Base-by-base conservation (phyloP, 306 rosid species). In the Fagus sylvatica region DNA sequence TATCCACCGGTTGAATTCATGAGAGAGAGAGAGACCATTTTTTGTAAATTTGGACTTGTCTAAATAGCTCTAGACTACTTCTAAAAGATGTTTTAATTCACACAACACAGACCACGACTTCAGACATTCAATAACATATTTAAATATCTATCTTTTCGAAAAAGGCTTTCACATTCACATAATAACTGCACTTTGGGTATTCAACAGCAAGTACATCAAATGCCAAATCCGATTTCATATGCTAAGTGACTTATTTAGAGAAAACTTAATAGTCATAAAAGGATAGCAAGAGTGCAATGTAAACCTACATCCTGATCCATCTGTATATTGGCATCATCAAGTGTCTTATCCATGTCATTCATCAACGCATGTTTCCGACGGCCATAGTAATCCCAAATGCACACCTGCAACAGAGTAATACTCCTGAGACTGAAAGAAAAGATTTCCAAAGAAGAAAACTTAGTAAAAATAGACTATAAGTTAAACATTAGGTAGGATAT, bases 261-360 rank as follows among this genome's bases (percentile, higher is more conserved):
- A 62, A 62, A 34, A 1, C 4, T 8, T 10, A 46, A 16, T 57
- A 28, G 37, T 57, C 65, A 57, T 65, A 36, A 39, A 65, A 65
- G 7, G 49, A 49, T 22, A 39, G 22, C 43, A 19, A 46, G 22
- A 30, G 28, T 71, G 36, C 69, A n/a, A 76, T 65, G 74, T 76
- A 78, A 61, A 84, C 98, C 49, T 74, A 95, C 98, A 88, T 95
- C 97, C 81, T 95, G 98, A 83, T 95, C 98, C 98, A 92, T 95
- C 84, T 95, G 98, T 77, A 95, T 83, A 80, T 95, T 95, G 76
- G 91, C 98, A 86, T 95, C 98, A 84, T 95, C 98, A 49, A 95
- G 97, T 49, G 98, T 92, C 87, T 89, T 91, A 79, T 92, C 96
- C 95, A 92, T 87, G 89, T 95, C 98, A 78, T 84, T 92, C 95